Evolutionary conservation across 2,329 filamentous ascomycete genomes (phyloP).

Genomic region (Juglanconis oblonga): DNA sequence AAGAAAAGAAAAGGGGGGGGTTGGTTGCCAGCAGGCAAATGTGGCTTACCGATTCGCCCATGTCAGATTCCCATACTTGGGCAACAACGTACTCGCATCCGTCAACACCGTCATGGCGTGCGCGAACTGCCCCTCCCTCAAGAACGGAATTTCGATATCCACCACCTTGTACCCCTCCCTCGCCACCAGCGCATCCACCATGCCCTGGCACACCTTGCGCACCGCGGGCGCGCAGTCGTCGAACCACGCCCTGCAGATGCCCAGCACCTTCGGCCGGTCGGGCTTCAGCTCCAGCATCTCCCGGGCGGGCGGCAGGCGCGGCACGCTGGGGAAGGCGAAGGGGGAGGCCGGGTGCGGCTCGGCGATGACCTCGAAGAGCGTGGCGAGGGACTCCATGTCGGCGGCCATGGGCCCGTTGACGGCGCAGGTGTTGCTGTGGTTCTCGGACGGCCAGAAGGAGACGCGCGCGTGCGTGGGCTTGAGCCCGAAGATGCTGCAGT

Average conservation of each 20-base stretch:
- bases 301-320: slow-evolving; percentile 29
- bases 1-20: too few species aligned
- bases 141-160: slow-evolving; percentile 55
- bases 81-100: slow-evolving; percentile 50
- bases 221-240: slow-evolving; percentile 39
- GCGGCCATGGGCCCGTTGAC: slow-evolving; percentile 67
- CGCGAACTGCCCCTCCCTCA: slow-evolving; percentile 64
- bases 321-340: slow-evolving; percentile 40
- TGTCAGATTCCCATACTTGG: slow-evolving; percentile 49
- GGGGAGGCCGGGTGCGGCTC: slow-evolving; percentile 57
- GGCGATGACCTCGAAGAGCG: slow-evolving; percentile 63
- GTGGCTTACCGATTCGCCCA: slow-evolving; percentile 34
- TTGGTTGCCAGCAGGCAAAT: not conserved
- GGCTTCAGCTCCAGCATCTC: slow-evolving; percentile 18
- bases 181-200: slow-evolving; percentile 51
- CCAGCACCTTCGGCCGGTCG: slow-evolving; percentile 48
- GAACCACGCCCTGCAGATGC: slow-evolving; percentile 66
- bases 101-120: slow-evolving; percentile 72
- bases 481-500: slow-evolving; percentile 71
- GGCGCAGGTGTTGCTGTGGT: slow-evolving; percentile 58
- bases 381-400: slow-evolving; percentile 63
- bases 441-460: slow-evolving; percentile 57
- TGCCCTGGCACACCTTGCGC: slow-evolving; percentile 37
- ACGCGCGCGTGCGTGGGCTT: slow-evolving; percentile 69
- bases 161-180: slow-evolving; percentile 52